Base-by-base conservation (phyloP, 1,284 basidiomycete species). In the Leccinum discolor region DNA sequence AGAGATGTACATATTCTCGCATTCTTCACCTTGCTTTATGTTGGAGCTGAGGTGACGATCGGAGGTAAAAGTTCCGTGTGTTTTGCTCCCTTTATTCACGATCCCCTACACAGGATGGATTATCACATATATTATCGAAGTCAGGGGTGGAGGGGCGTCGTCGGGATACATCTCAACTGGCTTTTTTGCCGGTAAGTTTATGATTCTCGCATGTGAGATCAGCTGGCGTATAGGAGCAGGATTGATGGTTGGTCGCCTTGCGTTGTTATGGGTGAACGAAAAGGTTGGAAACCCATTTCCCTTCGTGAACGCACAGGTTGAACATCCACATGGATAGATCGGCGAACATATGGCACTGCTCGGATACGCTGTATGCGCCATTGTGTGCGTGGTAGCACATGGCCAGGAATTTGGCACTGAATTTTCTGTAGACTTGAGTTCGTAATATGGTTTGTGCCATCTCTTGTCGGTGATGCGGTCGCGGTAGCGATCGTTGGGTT, bases 21-120 rank as follows among this genome's bases (percentile, higher is more conserved):
- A 6, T 68, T 81, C 26, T 88, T 85, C 68, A 71, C 79, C 11
- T 73, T 86, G 35, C 78, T 86, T 40, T 87, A 87, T 66, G 84
- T 87, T 56, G 87, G 87, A 8, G 78, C 81, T 4, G 86, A 87
- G 68, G 86, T 87, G 4, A 84, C 85, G 3, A 77, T 87, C n/a
- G 83, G 83, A 66, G 82, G 82, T 82, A 68, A 44, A 60, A 18
- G 12, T 7, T 29, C 2, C 47, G 26, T 57, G 1, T 47, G 40
- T 16, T 16, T 59, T 11, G 8, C 35, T 16, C 4, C 42, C 4
- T 6, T 8, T 58, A 63, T 60, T 67, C 56, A 59, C 16, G 40
- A 16, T 58, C n/a, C 60, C 40, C n/a, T 16, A 29, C 2, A 52
- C 42, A 66, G 82, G 82, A 3, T 84, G 84, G 84, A 84, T 81